Percentiles rank a stretch among this genome's conserved stretches.
These are phyloP conservation scores for Clonostachys sp. DNA, from an alignment of 2,329 filamentous ascomycete species.

Conservation along the genomic window DNA sequence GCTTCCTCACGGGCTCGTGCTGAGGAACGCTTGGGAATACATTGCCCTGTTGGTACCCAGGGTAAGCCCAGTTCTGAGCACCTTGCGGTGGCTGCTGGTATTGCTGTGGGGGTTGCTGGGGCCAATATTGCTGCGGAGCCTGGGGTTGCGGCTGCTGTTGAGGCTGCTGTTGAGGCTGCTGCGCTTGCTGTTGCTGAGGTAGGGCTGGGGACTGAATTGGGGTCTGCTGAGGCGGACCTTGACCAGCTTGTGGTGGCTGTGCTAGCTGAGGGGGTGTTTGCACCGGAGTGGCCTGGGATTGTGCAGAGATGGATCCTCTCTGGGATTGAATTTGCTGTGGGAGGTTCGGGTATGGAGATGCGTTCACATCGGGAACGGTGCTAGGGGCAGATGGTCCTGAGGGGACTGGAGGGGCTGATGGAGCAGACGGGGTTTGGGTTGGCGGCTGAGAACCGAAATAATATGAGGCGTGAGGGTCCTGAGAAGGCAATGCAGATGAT, in stretches of 20 bases:
- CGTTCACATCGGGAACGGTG: slow-evolving; percentile 30
- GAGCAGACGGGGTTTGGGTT: slow-evolving; percentile 11
- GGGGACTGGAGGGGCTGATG: slow-evolving; percentile 18
- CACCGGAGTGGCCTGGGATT: slow-evolving; percentile 21
- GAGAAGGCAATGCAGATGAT: slow-evolving; percentile 15
- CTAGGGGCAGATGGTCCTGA: slow-evolving; percentile 29
- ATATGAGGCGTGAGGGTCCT: slow-evolving; percentile 52
- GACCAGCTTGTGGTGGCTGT: slow-evolving; percentile 27
- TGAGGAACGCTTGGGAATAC: slow-evolving; percentile 59
- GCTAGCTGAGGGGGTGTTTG: slow-evolving; percentile 19
- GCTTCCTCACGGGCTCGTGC: slow-evolving; percentile 34
- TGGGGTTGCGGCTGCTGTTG: slow-evolving; percentile 20
- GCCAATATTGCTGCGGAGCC: slow-evolving; percentile 29
- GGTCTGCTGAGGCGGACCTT: slow-evolving; percentile 7
- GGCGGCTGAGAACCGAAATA: slow-evolving; percentile 46
- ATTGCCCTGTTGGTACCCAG: slow-evolving; percentile 54
- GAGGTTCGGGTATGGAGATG: slow-evolving; percentile 49
- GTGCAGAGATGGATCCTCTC: slow-evolving; percentile 31
- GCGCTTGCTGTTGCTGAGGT: neutral
- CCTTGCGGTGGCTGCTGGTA: slow-evolving; percentile 21
- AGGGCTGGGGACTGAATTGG: slow-evolving; percentile 12
- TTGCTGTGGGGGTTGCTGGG: slow-evolving; percentile 21
- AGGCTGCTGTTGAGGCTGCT: slow-evolving; percentile 15
- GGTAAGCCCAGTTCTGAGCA: slow-evolving; percentile 37
- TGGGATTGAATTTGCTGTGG: slow-evolving; percentile 41